phyloP scores from a whole-genome alignment of 83 land plant species.

The Diphasiastrum complanatum region DNA sequence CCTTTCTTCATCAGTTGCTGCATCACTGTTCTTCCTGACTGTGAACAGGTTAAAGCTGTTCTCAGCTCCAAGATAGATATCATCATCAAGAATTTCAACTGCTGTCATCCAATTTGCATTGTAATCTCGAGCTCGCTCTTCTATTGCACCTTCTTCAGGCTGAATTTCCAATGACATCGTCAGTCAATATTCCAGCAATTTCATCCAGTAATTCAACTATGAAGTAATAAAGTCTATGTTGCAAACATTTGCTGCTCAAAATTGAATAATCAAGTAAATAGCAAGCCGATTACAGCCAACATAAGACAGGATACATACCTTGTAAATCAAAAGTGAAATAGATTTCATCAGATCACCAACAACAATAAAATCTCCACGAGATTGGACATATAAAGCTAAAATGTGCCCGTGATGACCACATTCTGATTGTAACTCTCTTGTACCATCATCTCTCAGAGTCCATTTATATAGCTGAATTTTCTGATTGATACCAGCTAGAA shows the following conservation, averaged over 20 bases:
- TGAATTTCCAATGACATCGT: too few species aligned
- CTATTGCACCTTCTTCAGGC: conserved; percentile 99
- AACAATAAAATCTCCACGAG: conserved; percentile 98
- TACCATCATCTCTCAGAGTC: conserved; percentile 90
- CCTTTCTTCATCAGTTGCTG: conserved; percentile 97
- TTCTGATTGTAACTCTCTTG: conserved; percentile 90
- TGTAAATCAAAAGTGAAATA: conserved; percentile 81
- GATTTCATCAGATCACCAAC: conserved; percentile 99
- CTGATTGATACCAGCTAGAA: conserved; percentile 96
- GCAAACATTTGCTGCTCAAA: background rate
- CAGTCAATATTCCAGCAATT: too few species aligned
- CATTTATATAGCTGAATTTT: conserved; percentile 97
- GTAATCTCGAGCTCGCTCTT: conserved; percentile 91
- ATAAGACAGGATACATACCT: conserved; percentile 42
- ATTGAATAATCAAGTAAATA: background rate
- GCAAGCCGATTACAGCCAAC: background rate
- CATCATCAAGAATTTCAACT: conserved; percentile 96
- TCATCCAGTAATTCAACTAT: too few species aligned
- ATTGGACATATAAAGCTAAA: conserved; percentile 89
- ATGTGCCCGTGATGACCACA: conserved; percentile 98
- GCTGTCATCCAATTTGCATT: conserved; percentile 99
- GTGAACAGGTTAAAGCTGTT: conserved; percentile 93
- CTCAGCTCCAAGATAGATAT: conserved; percentile 92
- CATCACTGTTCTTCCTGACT: conserved; percentile 93
- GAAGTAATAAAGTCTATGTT: background rate